Evolutionary conservation across 345 rosid genomes (phyloP), one percentile per base, ranked within the genome.

Genomic region (Microcos paniculata): DNA sequence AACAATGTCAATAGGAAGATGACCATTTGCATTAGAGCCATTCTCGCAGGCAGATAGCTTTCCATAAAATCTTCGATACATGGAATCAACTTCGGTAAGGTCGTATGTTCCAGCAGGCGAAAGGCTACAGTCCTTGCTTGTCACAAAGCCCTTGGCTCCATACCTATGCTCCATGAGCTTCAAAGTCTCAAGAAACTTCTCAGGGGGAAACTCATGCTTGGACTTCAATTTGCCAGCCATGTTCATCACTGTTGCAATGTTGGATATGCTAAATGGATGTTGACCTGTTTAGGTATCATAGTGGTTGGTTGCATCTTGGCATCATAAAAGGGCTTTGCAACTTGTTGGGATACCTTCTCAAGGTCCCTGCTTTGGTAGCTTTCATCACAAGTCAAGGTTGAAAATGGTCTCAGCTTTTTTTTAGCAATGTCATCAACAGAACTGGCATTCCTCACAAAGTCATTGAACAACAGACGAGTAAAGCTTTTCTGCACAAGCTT

Each of bases 401-500:
- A 87, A 86, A 82, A 96, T 35, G 98, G 97, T 19, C 80, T 84
- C 80, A 96, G 81, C 85, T 94, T 93, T 84, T 94, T 94, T 78
- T 90, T 94, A 70, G 84, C 79, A 72, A 86, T 87, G 80, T 87
- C 98, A 4, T 94, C 96, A 68, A 96, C 65, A 71, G 92, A 94
- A 78, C 98, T 91, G 77, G 97, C 94, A 81, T 90, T 89, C 79
- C 94, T 92, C 79, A 83, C 46, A 80, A 85, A 91, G 88, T 96
- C 99, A 76, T 91, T 86, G 84, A 84, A 96, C 78, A 91, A 46
- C 82, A 96, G 84, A 72, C 99, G 94, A 72, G 97, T 91, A 86
- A 96, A 96, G 81, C 99, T 94, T 85, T 96, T 96, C 84, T 96
- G 99, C 66, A 96, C 99, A 85, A 96, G 99, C 99, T 96, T 94